A percentile compares a stretch with the other conserved stretches of the same genome.
phyloP scores from a whole-genome alignment of 2,329 filamentous ascomycete species.

The Epichloe sylvatica region DNA sequence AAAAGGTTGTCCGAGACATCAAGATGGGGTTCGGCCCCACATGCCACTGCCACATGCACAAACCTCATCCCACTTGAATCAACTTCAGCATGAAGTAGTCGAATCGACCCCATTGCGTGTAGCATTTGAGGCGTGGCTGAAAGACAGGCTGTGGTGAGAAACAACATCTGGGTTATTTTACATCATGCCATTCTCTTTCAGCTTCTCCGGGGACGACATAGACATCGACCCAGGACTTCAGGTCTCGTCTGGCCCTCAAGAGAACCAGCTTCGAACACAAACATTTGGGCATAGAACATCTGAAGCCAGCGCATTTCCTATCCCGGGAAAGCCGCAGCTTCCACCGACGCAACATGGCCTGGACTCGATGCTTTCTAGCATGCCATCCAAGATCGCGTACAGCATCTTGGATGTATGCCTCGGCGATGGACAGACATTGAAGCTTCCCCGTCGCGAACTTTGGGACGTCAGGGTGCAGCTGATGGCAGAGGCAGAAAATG shows the following conservation, averaged over 20 bases:
- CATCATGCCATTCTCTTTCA: conserved; percentile 42
- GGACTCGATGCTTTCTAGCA: conserved; percentile 34
- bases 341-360: conserved; percentile 39
- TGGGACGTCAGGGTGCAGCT: conserved; percentile 73
- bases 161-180: no score
- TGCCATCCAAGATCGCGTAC: conserved; percentile 66
- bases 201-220: conserved; percentile 51
- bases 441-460: conserved; percentile 58
- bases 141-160: not conserved
- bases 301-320: conserved; percentile 40
- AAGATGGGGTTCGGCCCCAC: no score
- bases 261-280: not conserved
- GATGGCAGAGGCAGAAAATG: conserved; percentile 54
- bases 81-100: not conserved
- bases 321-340: conserved; percentile 46
- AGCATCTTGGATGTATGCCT: conserved; percentile 43
- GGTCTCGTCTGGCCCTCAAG: conserved; percentile 9
- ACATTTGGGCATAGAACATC: conserved; percentile 12
- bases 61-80: not conserved
- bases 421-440: conserved; percentile 38
- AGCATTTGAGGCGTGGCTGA: not conserved
- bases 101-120: not conserved
- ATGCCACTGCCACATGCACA: not conserved
- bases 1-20: no score
- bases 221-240: conserved; percentile 22